Evolutionary conservation across 2,329 filamentous ascomycete genomes (phyloP).

Genomic region (Fusarium nematophilum): DNA sequence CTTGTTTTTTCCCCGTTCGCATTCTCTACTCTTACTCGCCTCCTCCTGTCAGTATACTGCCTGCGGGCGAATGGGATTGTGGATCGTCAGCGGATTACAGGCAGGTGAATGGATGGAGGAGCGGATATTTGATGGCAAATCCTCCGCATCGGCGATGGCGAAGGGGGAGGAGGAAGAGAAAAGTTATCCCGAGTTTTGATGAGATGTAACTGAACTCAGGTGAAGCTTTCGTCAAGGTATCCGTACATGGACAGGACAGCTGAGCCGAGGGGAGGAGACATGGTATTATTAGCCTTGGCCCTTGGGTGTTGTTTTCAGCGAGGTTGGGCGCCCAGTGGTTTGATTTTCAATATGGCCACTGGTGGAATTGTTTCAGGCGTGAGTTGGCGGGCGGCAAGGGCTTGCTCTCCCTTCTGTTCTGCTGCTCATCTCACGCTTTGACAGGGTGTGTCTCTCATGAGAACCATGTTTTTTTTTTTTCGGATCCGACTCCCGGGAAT

Average conservation of each 20-base stretch:
- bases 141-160: conserved; percentile 27
- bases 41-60: conserved; percentile 15
- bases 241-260: conserved; percentile 4
- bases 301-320: conserved; percentile 14
- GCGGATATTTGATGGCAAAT: conserved; percentile 19
- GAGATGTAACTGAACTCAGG: conserved; percentile 15
- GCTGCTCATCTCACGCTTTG: too few relatives aligned
- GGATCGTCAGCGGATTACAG: conserved; percentile 16
- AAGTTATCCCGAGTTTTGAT: too few relatives aligned
- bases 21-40: conserved; percentile 23
- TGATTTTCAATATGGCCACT: conserved; percentile 34
- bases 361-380: conserved; percentile 39
- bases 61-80: conserved; percentile 31
- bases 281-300: too few relatives aligned
- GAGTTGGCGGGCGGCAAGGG: conserved; percentile 35
- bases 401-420: conserved; percentile 36
- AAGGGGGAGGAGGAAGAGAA: too few relatives aligned
- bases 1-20: conserved; percentile 17
- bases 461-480: background rate
- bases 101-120: conserved; percentile 10
- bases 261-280: conserved; percentile 28
- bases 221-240: conserved; percentile 23
- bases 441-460: too few relatives aligned
- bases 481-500: conserved; percentile 29
- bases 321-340: conserved; percentile 31